Percentiles rank a stretch among this genome's conserved stretches.
Evolutionary conservation across 345 rosid species (phyloP).

Genomic region (Eutrema yunnanense): DNA sequence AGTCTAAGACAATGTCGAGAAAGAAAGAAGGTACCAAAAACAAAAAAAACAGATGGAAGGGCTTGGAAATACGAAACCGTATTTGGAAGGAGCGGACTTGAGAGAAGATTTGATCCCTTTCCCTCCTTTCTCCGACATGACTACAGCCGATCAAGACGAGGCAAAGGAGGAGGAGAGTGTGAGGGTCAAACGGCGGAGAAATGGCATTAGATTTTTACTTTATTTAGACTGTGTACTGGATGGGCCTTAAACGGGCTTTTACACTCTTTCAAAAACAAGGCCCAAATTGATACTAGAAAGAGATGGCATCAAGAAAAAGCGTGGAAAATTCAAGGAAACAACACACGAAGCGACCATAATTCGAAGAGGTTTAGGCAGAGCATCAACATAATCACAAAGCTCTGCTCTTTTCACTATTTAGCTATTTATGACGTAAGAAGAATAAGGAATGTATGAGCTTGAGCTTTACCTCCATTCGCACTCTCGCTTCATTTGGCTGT

Average conservation of each 20-base stretch:
- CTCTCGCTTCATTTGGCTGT: background rate
- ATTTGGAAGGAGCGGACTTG: slow-evolving; percentile 27
- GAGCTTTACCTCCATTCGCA: slow-evolving; percentile 2
- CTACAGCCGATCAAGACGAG: background rate
- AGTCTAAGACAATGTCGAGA: background rate
- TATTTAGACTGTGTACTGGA: background rate
- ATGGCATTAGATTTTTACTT: background rate
- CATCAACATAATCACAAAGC: slow-evolving; percentile 22
- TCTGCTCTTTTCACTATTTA: slow-evolving; percentile 12
- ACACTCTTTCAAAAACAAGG: background rate
- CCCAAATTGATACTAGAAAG: background rate
- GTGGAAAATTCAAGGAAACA: background rate
- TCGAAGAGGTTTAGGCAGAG: slow-evolving; percentile 1
- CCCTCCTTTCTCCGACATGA: slow-evolving; percentile 73
- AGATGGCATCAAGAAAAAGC: background rate
- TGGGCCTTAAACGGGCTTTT: slow-evolving; percentile 5
- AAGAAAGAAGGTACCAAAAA: background rate
- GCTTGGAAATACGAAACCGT: slow-evolving; percentile 22
- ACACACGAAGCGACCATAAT: background rate
- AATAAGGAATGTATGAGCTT: background rate
- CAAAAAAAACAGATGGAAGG: background rate
- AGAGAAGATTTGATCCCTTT: slow-evolving; percentile 51
- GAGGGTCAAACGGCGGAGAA: background rate
- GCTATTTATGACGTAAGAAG: background rate
- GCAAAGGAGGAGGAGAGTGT: background rate